phyloP scores from a whole-genome alignment of 306 rosid genomes.

The Pueraria montana region DNA sequence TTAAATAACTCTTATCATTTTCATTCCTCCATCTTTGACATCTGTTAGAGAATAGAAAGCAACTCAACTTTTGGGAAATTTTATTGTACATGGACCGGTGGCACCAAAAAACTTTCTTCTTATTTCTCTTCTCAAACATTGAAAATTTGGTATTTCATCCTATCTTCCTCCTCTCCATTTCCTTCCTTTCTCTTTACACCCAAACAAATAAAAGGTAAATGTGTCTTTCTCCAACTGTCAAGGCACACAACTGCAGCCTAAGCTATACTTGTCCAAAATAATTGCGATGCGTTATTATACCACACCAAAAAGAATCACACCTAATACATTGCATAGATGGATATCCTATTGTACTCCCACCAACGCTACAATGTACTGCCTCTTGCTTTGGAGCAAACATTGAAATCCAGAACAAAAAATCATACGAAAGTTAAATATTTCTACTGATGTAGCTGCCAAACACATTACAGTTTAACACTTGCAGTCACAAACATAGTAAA shows the following conservation, averaged over 20 bases:
- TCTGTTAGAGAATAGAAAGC: no score
- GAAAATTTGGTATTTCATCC: background rate
- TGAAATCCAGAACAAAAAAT: background rate
- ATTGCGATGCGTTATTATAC: no score
- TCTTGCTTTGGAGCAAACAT: conserved; percentile 12
- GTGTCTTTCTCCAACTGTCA: no score
- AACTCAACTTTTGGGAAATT: background rate
- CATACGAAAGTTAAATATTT: conserved; percentile 3
- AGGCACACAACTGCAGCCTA: no score
- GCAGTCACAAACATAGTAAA: conserved; percentile 40
- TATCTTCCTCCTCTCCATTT: background rate
- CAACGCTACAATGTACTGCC: background rate
- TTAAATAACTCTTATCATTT: background rate
- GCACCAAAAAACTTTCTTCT: background rate
- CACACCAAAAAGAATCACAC: background rate
- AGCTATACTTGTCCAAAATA: no score
- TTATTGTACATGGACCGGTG: background rate
- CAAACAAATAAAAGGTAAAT: no score
- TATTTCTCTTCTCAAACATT: background rate
- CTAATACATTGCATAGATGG: background rate
- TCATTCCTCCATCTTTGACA: background rate
- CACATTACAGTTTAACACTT: conserved; percentile 2
- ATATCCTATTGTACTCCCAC: conserved; percentile 1
- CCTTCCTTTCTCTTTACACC: background rate
- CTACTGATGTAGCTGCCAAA: background rate